phyloP scores from a whole-genome alignment of 2,329 filamentous ascomycete genomes.

The Microdochium nivale region DNA sequence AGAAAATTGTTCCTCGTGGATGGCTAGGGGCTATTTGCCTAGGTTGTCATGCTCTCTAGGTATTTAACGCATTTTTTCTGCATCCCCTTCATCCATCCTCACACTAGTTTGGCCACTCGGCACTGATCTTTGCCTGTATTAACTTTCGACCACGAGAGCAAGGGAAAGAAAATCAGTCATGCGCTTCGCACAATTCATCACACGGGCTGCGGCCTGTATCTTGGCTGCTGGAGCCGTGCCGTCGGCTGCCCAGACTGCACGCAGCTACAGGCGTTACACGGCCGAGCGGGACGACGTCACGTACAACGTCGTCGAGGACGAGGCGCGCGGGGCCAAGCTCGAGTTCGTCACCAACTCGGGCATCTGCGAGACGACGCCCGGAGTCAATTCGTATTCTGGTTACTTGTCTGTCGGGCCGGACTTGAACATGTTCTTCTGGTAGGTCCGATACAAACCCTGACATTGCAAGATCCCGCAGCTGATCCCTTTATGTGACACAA shows the following conservation, averaged over 20 bases:
- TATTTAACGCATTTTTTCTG: no score
- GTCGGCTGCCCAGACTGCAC: neutral
- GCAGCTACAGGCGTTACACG: constrained; percentile 8
- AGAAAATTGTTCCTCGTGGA: no score
- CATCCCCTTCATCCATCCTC: no score
- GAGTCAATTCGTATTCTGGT: constrained; percentile 41
- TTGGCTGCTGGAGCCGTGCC: neutral
- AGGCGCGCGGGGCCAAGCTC: constrained; percentile 31
- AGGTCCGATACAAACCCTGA: constrained; percentile 1
- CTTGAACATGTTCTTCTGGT: constrained; percentile 36
- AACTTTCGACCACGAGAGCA: no score
- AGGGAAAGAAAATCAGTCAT: no score
- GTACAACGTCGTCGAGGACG: constrained; percentile 38
- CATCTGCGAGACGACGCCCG: constrained; percentile 39
- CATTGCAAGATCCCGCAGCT: neutral
- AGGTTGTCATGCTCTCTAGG: no score
- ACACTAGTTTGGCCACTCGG: no score
- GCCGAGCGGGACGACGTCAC: constrained; percentile 8
- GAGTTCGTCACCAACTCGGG: constrained; percentile 41
- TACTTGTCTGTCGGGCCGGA: constrained; percentile 36
- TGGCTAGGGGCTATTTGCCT: no score
- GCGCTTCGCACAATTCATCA: neutral
- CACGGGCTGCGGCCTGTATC: neutral
- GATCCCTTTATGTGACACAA: neutral
- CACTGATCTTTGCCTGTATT: no score